Base-by-base conservation (phyloP, 2,329 filamentous ascomycete species). In the Aspergillus pseudonomiae region DNA sequence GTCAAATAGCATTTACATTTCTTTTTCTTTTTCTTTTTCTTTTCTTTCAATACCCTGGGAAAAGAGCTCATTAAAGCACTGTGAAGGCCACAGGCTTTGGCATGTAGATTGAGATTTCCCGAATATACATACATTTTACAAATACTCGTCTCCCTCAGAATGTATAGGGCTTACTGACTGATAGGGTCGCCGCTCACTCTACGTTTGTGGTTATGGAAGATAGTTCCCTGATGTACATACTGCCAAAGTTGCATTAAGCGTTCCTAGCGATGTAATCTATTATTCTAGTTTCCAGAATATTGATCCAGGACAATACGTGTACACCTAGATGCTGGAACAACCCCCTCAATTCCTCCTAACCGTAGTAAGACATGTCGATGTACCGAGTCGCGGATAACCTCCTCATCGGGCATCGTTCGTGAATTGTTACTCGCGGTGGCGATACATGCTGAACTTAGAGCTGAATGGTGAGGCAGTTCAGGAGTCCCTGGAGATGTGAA, bases 401-500 rank as follows among this genome's bases (percentile, higher is more conserved):
- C 21, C 12, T 16, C 24, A 3, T 24, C 5, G 45, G 45, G 7
- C 12, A 26, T 28, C 45, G 11, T 9, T 3, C 12, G 21, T 28
- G 6, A 14, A 14, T 24, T 12, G 11, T 21, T 3, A 21, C 43
- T 12, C 5, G 19, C 43, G 43, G 43, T 46, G 4, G 14, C n/a
- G 12, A 28, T 6, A 14, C 9, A 6, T 14, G n/a, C 19, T n/a
- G 21, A 36, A 26, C 4, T 11, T 55, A 55, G 26, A 55, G n/a
- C 52, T 55, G 52, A 10, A 55, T 55, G 12, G 52, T 55, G 21
- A 55, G 32, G 12, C 52, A 55, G 52, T 55, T 55, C 2, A 55
- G 52, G 32, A 55, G 32, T 4, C 52, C 52, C 52, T 55, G 11
- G 3, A 11, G 7, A 39, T n/a, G 11, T 7, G 1, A 6, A 1